Percentiles rank a stretch among this genome's conserved stretches.
phyloP scores from a whole-genome alignment of 208 protist genomes.

The Crithidia fasciculata region DNA sequence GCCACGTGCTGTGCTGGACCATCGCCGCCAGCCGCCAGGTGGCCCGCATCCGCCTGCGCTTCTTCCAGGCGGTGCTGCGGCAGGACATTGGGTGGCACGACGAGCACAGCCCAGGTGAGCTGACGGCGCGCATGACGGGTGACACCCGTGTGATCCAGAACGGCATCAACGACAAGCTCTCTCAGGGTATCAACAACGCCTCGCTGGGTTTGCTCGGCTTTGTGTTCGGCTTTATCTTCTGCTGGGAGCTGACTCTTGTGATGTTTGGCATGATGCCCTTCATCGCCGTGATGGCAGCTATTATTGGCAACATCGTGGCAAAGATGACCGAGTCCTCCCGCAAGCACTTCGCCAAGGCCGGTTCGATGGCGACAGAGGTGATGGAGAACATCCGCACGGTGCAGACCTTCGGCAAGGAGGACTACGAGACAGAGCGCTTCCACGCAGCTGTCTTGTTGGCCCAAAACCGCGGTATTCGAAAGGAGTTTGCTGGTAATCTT shows the following conservation, averaged over 20 bases:
- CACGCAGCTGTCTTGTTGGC: slow-evolving; percentile 40
- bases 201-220: slow-evolving; percentile 79
- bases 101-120: slow-evolving; percentile 60
- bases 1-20: slow-evolving; percentile 60
- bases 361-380: slow-evolving; percentile 81
- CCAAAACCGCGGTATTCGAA: slow-evolving; percentile 50
- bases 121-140: slow-evolving; percentile 77
- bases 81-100: slow-evolving; percentile 92
- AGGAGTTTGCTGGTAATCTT: slow-evolving; percentile 53
- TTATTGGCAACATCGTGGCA: slow-evolving; percentile 62
- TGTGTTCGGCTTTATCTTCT: slow-evolving; percentile 73
- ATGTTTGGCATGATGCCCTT: slow-evolving; percentile 81
- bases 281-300: slow-evolving; percentile 52
- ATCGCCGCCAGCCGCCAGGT: slow-evolving; percentile 63
- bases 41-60: slow-evolving; percentile 49
- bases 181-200: slow-evolving; percentile 59
- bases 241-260: slow-evolving; percentile 77
- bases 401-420: slow-evolving; percentile 70
- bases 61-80: slow-evolving; percentile 69
- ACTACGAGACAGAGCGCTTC: slow-evolving; percentile 63
- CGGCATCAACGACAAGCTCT: slow-evolving; percentile 87
- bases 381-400: slow-evolving; percentile 86
- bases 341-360: slow-evolving; percentile 77
- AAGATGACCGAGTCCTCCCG: slow-evolving; percentile 51
- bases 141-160: slow-evolving; percentile 82